These are phyloP conservation scores for Crithidia thermophila DNA, from an alignment of 208 protist species.

Conservation along the genomic window DNA sequence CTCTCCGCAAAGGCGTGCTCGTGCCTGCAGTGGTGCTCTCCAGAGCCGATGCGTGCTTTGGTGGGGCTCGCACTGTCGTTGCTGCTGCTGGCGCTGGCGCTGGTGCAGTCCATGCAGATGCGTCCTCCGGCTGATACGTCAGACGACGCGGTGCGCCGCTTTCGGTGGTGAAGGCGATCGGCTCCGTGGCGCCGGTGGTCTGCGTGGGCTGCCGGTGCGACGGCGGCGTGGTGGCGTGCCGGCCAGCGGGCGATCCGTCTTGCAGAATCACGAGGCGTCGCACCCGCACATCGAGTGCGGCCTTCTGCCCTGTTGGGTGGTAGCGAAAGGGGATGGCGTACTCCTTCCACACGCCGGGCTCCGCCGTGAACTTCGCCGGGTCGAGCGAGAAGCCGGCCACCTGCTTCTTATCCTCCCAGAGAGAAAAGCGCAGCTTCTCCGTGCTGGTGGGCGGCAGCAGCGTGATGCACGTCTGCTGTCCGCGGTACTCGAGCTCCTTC, in stretches of 20 bases:
- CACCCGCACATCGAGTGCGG: constrained; percentile 71
- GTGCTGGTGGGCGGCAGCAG: constrained; percentile 9
- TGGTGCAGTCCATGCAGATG: background rate
- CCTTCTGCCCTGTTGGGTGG: constrained; percentile 69
- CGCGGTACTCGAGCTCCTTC: constrained; percentile 49
- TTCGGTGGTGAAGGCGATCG: constrained; percentile 1
- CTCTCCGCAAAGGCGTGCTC: no score
- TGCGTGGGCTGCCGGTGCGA: constrained; percentile 18
- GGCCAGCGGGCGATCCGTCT: background rate
- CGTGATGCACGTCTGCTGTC: constrained; percentile 43
- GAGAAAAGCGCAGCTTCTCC: constrained; percentile 81
- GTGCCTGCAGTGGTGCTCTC: no score
- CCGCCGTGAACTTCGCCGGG: constrained; percentile 63
- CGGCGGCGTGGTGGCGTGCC: constrained; percentile 1
- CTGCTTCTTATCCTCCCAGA: constrained; percentile 79
- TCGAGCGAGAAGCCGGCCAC: constrained; percentile 85
- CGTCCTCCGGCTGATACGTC: constrained; percentile 6
- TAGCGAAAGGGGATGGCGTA: constrained; percentile 90
- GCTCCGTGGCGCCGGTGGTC: constrained; percentile 18
- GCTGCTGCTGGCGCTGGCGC: background rate
- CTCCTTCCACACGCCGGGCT: constrained; percentile 51
- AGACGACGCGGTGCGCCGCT: background rate
- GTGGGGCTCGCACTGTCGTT: no score
- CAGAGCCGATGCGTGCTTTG: no score
- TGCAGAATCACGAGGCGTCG: constrained; percentile 6